Conservation (phyloP, 305 asterid genomes). For the Euphrasia arctica region DNA sequence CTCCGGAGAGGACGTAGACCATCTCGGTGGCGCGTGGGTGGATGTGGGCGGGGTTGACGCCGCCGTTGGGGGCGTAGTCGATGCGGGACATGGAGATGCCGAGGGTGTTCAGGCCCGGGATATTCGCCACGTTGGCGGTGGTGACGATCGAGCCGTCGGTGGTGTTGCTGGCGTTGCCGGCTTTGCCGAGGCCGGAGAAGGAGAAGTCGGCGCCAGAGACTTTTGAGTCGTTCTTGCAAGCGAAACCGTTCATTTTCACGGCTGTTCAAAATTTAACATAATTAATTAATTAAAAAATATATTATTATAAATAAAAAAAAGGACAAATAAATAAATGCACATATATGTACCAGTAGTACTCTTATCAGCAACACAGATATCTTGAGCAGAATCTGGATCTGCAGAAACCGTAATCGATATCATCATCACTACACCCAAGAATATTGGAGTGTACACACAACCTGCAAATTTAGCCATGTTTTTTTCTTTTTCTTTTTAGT, state of each 20-base stretch:
- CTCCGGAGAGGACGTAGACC: conserved; percentile 40
- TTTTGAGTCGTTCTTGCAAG: conserved; percentile 42
- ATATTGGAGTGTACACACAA: not conserved
- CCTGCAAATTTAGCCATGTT: conserved; percentile 9
- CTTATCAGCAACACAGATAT: conserved; percentile 75
- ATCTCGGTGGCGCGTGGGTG: conserved; percentile 61
- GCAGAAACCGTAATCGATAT: conserved; percentile 36
- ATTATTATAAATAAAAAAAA: not conserved
- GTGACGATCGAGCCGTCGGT: conserved; percentile 34
- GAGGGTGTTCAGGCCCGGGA: conserved; percentile 56
- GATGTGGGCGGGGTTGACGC: conserved; percentile 52
- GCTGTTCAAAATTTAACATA: conserved; percentile 22
- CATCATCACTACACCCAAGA: not conserved
- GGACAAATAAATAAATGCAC: not conserved
- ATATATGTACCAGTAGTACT: conserved; percentile 25
- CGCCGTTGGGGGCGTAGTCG: conserved; percentile 42
- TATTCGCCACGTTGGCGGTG: conserved; percentile 36
- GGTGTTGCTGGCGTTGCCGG: conserved; percentile 42
- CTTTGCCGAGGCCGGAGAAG: conserved; percentile 31
- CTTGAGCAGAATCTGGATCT: conserved; percentile 84
- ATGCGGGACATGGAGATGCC: conserved; percentile 45
- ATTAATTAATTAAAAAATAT: too few species aligned
- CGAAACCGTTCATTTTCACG: conserved; percentile 37
- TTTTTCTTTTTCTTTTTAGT: not conserved
- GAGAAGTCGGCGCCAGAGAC: conserved; percentile 45